Base-by-base conservation (phyloP, 2,329 filamentous ascomycete species). In the Microsporum ferrugineum region DNA sequence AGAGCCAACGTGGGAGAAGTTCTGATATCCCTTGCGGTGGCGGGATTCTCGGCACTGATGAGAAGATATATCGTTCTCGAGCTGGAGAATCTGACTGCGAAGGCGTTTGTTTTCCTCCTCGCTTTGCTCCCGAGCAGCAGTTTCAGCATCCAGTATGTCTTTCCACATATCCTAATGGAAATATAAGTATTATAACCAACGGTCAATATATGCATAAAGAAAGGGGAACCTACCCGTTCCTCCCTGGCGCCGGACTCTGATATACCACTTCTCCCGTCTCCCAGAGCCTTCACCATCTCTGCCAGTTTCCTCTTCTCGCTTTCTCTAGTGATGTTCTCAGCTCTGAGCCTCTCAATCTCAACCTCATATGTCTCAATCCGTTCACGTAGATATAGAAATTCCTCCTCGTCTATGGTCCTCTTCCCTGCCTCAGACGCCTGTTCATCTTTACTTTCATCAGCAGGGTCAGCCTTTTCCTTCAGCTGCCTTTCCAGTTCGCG, bases 131-230 rank as follows among this genome's bases (percentile, higher is more conserved):
- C 92, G 84, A 34, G 91, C 85, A 2, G 88, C 87, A 1, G 89
- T 94, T 73, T 99, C 94, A 65, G 94, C 89, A 70, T 96, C 90
- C 31, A 96, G 82, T 63, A 97, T 83, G 68, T 96, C 92, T 72
- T 95, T 96, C 87, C 90, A 96, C 73, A 96, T 92, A 64, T 95
- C 90, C 71, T 88, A 66, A 64, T 62, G 63, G 10, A 49, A 29
- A 31, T n/a, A 60, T 49, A 14, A 31, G 59, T n/a, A 34, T 51
- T 23, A 27, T 8, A 47, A 47, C 43, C 17, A 47, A 47, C 57
- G 33, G 12, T 31, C 10, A 29, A 45, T 23, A 4, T 8, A 8
- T 33, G 5, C 12, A 45, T 7, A 36, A 6, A 33, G 41, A 8
- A 47, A 51, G 49, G 55, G 38, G 58, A 23, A 73, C 76, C 66